phyloP scores from a whole-genome alignment of 345 rosid genomes.

The Populus alba region DNA sequence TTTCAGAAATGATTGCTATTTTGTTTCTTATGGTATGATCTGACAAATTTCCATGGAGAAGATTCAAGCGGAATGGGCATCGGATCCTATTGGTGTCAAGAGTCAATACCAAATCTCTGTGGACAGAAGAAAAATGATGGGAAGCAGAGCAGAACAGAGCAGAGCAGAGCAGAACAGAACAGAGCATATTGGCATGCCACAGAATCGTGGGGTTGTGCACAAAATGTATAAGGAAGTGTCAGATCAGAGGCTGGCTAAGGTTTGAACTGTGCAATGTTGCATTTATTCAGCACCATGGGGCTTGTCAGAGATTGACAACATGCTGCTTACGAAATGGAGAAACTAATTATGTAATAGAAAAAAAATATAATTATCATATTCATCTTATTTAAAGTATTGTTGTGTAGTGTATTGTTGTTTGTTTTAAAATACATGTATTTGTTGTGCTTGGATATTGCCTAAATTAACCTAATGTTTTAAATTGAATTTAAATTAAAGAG shows the following conservation, averaged over 20 bases:
- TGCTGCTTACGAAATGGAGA: not conserved
- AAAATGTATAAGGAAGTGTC: conserved; percentile 15
- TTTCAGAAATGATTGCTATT: conserved; percentile 2
- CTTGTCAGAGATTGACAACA: conserved; percentile 4
- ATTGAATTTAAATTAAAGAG: no score
- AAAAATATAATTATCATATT: no score
- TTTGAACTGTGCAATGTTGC: conserved; percentile 2
- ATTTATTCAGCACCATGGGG: conserved; percentile 1
- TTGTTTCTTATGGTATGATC: conserved; percentile 8
- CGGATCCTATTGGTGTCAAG: conserved; percentile 4
- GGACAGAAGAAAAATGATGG: conserved; percentile 6
- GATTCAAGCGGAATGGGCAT: conserved; percentile 19
- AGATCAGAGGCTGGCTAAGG: not conserved
- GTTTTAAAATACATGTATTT: no score
- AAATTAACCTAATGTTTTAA: no score
- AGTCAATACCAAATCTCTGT: conserved; percentile 33
- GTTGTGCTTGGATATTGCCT: no score
- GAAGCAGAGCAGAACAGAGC: not conserved
- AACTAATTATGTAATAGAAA: no score
- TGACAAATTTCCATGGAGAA: not conserved
- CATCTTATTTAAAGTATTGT: no score
- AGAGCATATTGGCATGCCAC: not conserved
- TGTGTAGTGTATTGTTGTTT: no score
- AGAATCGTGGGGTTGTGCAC: not conserved
- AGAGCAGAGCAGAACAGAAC: not conserved